Evolutionary conservation across 2,329 filamentous ascomycete genomes (phyloP).

Genomic region (Aspergillus intermedius): DNA sequence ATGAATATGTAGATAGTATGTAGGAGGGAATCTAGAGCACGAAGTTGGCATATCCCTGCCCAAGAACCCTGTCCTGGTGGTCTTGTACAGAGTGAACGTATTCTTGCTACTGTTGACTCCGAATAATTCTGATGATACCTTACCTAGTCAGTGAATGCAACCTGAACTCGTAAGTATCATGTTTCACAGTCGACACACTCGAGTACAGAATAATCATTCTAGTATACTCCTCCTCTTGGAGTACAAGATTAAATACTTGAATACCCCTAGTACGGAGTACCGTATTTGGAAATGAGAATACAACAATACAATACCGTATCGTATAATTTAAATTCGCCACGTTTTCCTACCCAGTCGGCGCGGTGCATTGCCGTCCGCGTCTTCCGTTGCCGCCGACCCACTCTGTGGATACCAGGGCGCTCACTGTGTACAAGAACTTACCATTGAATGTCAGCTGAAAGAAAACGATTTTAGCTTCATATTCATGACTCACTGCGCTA

Average conservation of each 20-base stretch:
- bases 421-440: neutral
- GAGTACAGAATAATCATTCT: neutral
- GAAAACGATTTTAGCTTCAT: neutral
- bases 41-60: too few species aligned
- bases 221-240: neutral
- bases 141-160: neutral
- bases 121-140: neutral
- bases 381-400: conserved; percentile 26
- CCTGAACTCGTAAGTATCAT: neutral
- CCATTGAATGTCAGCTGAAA: too few species aligned
- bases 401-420: conserved; percentile 4
- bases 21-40: too few species aligned
- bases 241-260: neutral
- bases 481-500: too few species aligned
- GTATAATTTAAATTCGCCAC: conserved; percentile 17
- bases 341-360: conserved; percentile 27
- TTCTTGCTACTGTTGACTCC: neutral
- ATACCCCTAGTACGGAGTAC: neutral
- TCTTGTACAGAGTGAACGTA: conserved; percentile 5
- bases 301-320: conserved; percentile 1
- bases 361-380: conserved; percentile 29
- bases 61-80: too few species aligned
- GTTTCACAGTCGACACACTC: neutral
- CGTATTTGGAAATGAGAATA: neutral
- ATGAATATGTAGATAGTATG: conserved; percentile 7